phyloP scores from a whole-genome alignment of 257 asterid species.

The Buddleja alternifolia region DNA sequence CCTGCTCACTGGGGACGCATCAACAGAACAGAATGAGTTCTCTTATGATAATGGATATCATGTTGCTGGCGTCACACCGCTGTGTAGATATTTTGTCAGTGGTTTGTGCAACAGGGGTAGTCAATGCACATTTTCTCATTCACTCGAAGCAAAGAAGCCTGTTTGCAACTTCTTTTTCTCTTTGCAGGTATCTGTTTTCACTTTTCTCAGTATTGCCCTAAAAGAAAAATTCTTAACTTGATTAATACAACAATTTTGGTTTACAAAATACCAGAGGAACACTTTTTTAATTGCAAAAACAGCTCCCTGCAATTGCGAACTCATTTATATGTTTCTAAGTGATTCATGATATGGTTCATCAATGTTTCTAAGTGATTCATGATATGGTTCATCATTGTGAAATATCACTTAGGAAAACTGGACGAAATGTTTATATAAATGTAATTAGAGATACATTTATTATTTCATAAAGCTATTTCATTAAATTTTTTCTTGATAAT shows the following conservation, averaged over 20 bases:
- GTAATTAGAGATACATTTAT: constrained; percentile 1
- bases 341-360: too few relatives aligned
- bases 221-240: neutral
- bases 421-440: neutral
- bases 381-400: neutral
- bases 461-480: neutral
- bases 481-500: neutral
- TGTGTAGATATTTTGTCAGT: constrained; percentile 64
- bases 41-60: constrained; percentile 21
- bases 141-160: constrained; percentile 60
- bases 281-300: neutral
- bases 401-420: too few relatives aligned
- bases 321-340: neutral
- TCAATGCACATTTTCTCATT: constrained; percentile 80
- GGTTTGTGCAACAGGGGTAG: constrained; percentile 86
- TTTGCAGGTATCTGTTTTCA: constrained; percentile 63
- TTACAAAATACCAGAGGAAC: neutral
- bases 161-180: constrained; percentile 86
- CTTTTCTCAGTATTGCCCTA: constrained; percentile 7
- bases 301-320: neutral
- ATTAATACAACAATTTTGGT: neutral
- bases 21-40: constrained; percentile 38
- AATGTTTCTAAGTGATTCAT: too few relatives aligned
- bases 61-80: constrained; percentile 42
- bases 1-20: constrained; percentile 46